Evolutionary conservation across 768 basidiomycete genomes (phyloP).

Genomic region (Gyrodon lividus): DNA sequence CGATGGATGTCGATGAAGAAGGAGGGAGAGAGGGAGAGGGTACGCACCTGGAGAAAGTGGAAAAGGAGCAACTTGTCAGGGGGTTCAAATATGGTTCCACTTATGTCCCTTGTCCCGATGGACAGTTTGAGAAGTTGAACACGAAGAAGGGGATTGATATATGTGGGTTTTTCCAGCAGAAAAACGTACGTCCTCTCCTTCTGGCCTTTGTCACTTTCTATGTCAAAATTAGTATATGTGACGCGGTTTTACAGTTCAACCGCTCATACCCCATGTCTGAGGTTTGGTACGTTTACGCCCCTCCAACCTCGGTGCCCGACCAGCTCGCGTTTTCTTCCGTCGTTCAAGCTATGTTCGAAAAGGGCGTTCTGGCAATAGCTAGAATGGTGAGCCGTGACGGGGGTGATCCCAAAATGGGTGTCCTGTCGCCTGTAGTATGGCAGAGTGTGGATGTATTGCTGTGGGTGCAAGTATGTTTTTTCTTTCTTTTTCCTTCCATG

Average conservation of each 20-base stretch:
- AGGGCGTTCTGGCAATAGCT: slow-evolving; percentile 71
- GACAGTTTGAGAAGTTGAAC: slow-evolving; percentile 71
- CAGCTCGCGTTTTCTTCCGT: slow-evolving; percentile 88
- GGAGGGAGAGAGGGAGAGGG: slow-evolving; percentile 35
- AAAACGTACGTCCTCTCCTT: slow-evolving; percentile 49
- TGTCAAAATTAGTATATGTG: background rate
- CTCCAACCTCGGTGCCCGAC: slow-evolving; percentile 58
- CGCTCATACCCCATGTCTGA: slow-evolving; percentile 83
- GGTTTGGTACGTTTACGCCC: slow-evolving; percentile 82
- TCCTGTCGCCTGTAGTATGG: slow-evolving; percentile 62
- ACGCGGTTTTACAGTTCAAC: slow-evolving; percentile 56
- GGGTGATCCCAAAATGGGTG: slow-evolving; percentile 82
- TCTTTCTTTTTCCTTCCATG: slow-evolving; percentile 8
- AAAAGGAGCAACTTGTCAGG: slow-evolving; percentile 74
- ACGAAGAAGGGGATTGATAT: slow-evolving; percentile 87
- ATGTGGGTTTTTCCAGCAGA: slow-evolving; percentile 72
- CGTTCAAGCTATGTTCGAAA: slow-evolving; percentile 73
- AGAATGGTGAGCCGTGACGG: slow-evolving; percentile 77
- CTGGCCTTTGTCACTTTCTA: background rate
- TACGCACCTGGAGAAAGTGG: slow-evolving; percentile 51
- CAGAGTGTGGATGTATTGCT: slow-evolving; percentile 75
- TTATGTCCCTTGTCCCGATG: slow-evolving; percentile 83
- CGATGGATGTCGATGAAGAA: slow-evolving; percentile 29
- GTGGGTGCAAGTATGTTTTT: slow-evolving; percentile 71
- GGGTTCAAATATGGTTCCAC: slow-evolving; percentile 92